Evolutionary conservation across 2,329 filamentous ascomycete species (phyloP), one percentile per base, ranked within the genome.

Genomic region (Cytospora schulzeri): DNA sequence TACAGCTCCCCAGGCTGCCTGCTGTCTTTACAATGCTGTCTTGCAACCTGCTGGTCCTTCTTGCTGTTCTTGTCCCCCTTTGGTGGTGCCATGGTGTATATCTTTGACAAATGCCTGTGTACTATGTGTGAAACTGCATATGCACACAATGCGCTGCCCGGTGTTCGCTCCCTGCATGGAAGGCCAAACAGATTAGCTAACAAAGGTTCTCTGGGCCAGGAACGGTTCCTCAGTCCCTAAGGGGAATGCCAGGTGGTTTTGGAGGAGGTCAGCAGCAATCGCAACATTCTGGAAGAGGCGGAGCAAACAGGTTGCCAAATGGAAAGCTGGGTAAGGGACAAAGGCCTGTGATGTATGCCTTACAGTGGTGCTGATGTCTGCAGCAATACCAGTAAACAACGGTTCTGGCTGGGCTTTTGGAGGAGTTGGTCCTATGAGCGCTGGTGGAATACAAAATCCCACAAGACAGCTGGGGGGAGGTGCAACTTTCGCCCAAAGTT

Each of bases 401-500:
- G 79, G 76, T 62, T 78, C 80, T 65, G 84, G 84, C 67, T 89
- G 87, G 87, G 83, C 83, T 15, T 89, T 89, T 76, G 84, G 85
- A 67, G 83, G 82, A 64, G 84, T 81, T 69, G 80, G 87, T 71
- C 85, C 86, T 29, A 88, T 89, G 83, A 82, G 85, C 64, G 72
- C 71, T 35, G 78, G 78, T 70, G 81, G 80, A 52, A 78, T 87
- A 64, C 84, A 81, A 71, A 85, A 80, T 68, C 78, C 81, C 57
- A 75, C 79, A 62, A 80, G 84, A 72, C 82, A 86, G 77, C 76
- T 86, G 71, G 81, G 82, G 67, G 80, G 85, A 70, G 87, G 83
- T 74, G 78, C 87, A 65, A 89, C 86, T 75, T 89, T 89, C 76
- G 86, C 87, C 57, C 87, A 89, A 74, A 89, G 85, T 72, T 78